phyloP scores from a whole-genome alignment of 371 early-diverging fungal genomes.

The Actinomortierella ambigua region DNA sequence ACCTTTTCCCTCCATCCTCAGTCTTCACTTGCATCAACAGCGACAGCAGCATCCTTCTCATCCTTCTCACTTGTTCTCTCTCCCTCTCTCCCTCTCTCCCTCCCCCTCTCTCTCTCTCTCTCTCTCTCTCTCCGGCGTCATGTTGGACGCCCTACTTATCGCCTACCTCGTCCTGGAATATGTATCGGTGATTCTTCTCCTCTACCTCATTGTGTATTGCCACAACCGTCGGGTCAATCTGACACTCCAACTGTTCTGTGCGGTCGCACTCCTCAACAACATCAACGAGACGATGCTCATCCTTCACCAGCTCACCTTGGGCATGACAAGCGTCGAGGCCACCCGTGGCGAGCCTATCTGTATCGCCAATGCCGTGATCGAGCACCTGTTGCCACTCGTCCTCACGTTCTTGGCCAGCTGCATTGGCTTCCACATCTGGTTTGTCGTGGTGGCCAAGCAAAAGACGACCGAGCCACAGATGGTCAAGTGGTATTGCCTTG shows the following conservation, averaged over 20 bases:
- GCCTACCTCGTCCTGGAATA: constrained; percentile 21
- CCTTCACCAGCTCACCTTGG: background rate
- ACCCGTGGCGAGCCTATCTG: constrained; percentile 10
- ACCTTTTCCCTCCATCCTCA: background rate
- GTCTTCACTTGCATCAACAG: background rate
- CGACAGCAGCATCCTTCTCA: background rate
- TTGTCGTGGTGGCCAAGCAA: constrained; percentile 13
- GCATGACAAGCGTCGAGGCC: background rate
- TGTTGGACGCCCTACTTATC: background rate
- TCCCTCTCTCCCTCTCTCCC: background rate
- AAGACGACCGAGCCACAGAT: constrained; percentile 12
- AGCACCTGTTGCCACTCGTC: constrained; percentile 14
- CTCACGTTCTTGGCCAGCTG: constrained; percentile 19
- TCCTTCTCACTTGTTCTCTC: background rate
- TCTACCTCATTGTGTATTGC: constrained; percentile 22
- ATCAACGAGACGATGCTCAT: constrained; percentile 30
- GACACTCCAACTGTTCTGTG: constrained; percentile 24
- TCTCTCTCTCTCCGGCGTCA: background rate
- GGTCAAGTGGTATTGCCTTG: constrained; percentile 29
- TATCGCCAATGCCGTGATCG: constrained; percentile 19
- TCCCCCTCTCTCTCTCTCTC: background rate
- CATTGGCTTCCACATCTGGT: constrained; percentile 35
- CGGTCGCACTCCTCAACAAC: constrained; percentile 23
- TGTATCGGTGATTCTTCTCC: constrained; percentile 18
- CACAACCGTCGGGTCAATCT: constrained; percentile 21